These are phyloP conservation scores for Marasmius tenuissimus DNA, from an alignment of 1,284 basidiomycete species.

Conservation along the genomic window DNA sequence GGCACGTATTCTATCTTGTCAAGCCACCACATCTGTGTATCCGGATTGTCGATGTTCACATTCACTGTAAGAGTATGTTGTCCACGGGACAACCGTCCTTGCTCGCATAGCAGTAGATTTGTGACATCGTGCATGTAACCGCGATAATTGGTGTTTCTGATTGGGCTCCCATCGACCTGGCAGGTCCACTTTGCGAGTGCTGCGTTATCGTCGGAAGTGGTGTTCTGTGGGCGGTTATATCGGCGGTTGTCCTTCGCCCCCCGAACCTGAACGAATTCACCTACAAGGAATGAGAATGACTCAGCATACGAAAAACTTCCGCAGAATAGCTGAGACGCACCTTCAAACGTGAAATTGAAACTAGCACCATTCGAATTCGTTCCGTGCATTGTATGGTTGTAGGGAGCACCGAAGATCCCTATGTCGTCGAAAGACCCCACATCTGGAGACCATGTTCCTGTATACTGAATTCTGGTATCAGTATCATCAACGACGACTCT, in stretches of 20 bases:
- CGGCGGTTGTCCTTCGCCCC: background rate
- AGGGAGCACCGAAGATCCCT: background rate
- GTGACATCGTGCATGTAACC: background rate
- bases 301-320: background rate
- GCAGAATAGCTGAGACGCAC: background rate
- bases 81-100: background rate
- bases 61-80: background rate
- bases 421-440: background rate
- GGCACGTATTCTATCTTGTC: slow-evolving; percentile 2
- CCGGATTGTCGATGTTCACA: background rate
- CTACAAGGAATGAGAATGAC: background rate
- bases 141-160: background rate
- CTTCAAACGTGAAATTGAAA: background rate
- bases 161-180: background rate
- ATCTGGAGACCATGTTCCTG: background rate
- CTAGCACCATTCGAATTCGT: background rate
- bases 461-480: background rate
- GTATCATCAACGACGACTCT: background rate
- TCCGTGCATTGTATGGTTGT: slow-evolving; percentile 1
- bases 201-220: background rate
- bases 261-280: slow-evolving; percentile 1
- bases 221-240: background rate
- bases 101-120: background rate
- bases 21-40: background rate
- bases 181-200: background rate